A percentile compares a stretch with the other conserved stretches of the same genome.
Evolutionary conservation across 2,329 filamentous ascomycete genomes (phyloP).

Genomic region (Ophiostoma quercus): DNA sequence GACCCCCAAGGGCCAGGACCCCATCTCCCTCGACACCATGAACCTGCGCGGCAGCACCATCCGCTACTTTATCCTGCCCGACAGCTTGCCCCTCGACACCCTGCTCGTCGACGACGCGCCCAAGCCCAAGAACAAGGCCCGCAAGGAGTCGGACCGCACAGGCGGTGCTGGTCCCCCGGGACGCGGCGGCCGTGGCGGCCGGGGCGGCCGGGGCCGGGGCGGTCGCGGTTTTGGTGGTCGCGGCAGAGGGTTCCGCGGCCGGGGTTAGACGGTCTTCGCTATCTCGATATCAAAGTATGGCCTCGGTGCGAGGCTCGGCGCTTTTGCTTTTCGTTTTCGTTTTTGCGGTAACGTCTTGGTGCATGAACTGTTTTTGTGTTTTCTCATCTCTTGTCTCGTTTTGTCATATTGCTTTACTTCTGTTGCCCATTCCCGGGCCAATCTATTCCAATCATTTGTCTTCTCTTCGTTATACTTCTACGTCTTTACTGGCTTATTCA

Average conservation of each 20-base stretch:
- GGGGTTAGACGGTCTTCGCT: conserved; percentile 18
- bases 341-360: conserved; percentile 16
- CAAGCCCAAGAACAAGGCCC: conserved; percentile 99
- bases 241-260: conserved; percentile 25
- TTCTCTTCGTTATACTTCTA: background rate
- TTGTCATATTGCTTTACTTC: background rate
- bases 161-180: conserved; percentile 49
- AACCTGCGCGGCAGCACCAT: conserved; percentile 95
- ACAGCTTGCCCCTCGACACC: conserved; percentile 90
- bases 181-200: conserved; percentile 35
- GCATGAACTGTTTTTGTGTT: conserved; percentile 6
- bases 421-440: background rate
- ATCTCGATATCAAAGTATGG: background rate
- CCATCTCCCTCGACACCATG: conserved; percentile 86
- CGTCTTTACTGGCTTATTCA: background rate
- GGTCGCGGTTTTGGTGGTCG: conserved; percentile 25
- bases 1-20: conserved; percentile 82
- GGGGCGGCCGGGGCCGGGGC: conserved; percentile 31
- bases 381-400: background rate
- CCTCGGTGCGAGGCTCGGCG: background rate
- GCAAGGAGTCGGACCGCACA: conserved; percentile 74
- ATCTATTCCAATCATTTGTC: conserved; percentile 9
- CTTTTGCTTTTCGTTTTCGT: conserved; percentile 12
- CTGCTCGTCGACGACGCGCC: conserved; percentile 92
- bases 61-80: conserved; percentile 92